Base-by-base conservation (phyloP, 140 eudicot species). In the Flaveria floridana region DNA sequence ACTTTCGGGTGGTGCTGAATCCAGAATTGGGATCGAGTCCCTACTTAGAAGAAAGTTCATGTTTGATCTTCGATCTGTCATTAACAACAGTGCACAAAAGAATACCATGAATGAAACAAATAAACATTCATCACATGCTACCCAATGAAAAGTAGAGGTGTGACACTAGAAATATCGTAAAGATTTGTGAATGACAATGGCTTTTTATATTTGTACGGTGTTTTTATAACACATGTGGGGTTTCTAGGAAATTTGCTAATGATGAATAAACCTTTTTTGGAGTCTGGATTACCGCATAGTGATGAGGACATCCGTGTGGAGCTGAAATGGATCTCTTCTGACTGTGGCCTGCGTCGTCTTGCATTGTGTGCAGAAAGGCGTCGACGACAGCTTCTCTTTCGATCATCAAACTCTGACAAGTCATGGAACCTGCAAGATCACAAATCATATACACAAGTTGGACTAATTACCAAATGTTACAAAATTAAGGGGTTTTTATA, bases 301-400 rank as follows among this genome's bases (percentile, higher is more conserved):
- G 83, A 71, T 8, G 89, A 48, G 23, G 92, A 61, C 23, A 82
- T 34, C 37, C 81, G 66, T 1, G 86, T 23, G 16, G 90, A 68
- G 57, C 72, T 65, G 76, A 88, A 78, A 19, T 84, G 88, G 65
- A 84, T 71, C 3, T 75, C 81, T 71, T 88, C 91, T 1, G 83
- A 80, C 73, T 74, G 88, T 79, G 84, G 85, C 79, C 84, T 82
- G 23, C 91, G 95, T 46, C 95, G 84, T 52, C 95, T 70, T 13
- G 95, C 95, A 64, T 88, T 88, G 71, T 88, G 95, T 39, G 84
- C 87, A 37, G 89, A 81, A 28, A 88, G 95, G 34, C 95, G 85
- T 76, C 81, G 80, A 25, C 95, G 89, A 72, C 95, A 88, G 63
- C 95, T 88, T 41, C 91, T 81, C 84, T 88, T 88, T 78, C 72